phyloP scores from a whole-genome alignment of 2,329 filamentous ascomycete genomes.

The Pyricularia grisea region DNA sequence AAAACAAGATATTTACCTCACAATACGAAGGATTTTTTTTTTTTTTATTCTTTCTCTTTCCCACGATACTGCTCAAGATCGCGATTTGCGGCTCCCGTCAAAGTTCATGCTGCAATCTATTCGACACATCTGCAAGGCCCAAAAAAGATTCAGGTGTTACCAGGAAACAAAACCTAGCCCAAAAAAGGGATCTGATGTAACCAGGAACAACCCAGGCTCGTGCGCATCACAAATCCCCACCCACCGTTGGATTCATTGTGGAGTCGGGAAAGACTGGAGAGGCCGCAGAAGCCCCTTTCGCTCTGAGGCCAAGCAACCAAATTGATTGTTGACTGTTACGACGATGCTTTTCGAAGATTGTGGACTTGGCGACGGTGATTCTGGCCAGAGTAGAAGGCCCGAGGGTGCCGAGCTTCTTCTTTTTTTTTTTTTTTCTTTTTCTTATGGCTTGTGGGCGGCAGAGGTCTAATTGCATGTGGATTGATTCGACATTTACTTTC shows the following conservation, averaged over 20 bases:
- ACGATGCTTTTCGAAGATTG: neutral
- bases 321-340: neutral
- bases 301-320: neutral
- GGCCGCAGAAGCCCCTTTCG: neutral
- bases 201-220: neutral
- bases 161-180: neutral
- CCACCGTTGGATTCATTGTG: neutral
- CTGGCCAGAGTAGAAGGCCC: neutral
- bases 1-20: neutral
- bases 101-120: neutral
- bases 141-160: neutral
- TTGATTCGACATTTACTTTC: too few species aligned
- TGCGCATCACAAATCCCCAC: neutral
- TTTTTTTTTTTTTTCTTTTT: too few species aligned
- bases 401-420: too few species aligned
- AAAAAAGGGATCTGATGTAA: neutral
- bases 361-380: neutral
- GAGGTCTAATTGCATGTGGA: neutral
- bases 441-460: neutral
- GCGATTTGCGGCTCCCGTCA: neutral
- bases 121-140: neutral
- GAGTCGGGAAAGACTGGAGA: neutral
- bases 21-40: neutral
- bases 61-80: neutral
- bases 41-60: too few species aligned